phyloP scores from a whole-genome alignment of 148 eudicot species.

The Salicornia ramosissima region DNA sequence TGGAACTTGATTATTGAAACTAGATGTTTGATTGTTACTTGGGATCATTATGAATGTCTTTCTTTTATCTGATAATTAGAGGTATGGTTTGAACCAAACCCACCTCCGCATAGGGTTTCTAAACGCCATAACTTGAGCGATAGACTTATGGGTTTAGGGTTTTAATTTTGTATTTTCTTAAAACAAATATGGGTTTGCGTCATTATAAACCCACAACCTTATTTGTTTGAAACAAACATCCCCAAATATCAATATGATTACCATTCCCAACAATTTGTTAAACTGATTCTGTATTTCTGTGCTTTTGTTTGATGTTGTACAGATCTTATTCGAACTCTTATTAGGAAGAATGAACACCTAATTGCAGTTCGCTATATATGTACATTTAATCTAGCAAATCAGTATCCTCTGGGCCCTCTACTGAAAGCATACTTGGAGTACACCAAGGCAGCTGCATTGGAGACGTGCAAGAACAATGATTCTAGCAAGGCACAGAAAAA shows the following conservation, averaged over 20 bases:
- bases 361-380: constrained; percentile 19
- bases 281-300: not conserved
- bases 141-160: too few species aligned
- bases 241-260: not conserved
- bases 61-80: too few species aligned
- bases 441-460: not conserved
- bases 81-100: too few species aligned
- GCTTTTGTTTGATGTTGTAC: not conserved
- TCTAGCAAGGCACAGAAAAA: constrained; percentile 13
- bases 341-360: constrained; percentile 14
- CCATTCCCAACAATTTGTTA: not conserved
- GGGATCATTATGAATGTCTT: too few species aligned
- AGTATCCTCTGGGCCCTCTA: constrained; percentile 14
- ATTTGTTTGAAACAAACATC: too few species aligned
- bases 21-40: too few species aligned
- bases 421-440: constrained; percentile 14
- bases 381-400: constrained; percentile 11
- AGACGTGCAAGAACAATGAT: constrained; percentile 8
- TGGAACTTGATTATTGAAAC: too few species aligned
- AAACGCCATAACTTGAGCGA: too few species aligned
- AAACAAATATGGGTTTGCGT: too few species aligned
- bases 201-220: too few species aligned
- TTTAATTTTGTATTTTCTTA: too few species aligned
- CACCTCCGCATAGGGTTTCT: too few species aligned
- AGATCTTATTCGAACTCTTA: constrained; percentile 14